Conservation (phyloP, 345 rosid genomes). For the Cardiospermum halicacabum region DNA sequence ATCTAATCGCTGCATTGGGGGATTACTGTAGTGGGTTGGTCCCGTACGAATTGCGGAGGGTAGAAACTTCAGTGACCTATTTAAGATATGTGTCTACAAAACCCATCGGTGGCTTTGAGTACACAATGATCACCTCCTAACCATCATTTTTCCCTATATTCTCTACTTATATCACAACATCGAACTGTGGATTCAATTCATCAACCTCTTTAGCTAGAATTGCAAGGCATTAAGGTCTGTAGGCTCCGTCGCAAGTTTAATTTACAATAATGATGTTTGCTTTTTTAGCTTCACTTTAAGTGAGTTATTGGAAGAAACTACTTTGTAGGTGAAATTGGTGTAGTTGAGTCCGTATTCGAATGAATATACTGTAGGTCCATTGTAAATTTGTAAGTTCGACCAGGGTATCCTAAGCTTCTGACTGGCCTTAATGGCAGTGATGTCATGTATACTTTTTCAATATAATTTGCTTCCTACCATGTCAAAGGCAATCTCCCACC, state of each 20-base stretch:
- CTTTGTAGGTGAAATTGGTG: slow-evolving; percentile 21
- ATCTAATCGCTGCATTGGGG: too few relatives aligned
- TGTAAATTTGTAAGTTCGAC: slow-evolving; percentile 53
- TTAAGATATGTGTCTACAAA: slow-evolving; percentile 17
- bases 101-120: slow-evolving; percentile 29
- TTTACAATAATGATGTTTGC: slow-evolving; percentile 22
- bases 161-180: slow-evolving; percentile 14
- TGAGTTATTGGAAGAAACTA: neutral
- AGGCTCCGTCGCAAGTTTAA: neutral
- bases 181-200: neutral
- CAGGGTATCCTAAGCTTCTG: slow-evolving; percentile 35
- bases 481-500: slow-evolving; percentile 59
- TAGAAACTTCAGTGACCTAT: slow-evolving; percentile 37
- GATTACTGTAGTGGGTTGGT: too few relatives aligned
- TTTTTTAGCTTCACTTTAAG: neutral
- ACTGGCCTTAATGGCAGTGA: slow-evolving; percentile 48
- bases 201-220: neutral
- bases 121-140: slow-evolving; percentile 26
- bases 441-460: slow-evolving; percentile 42
- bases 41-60: too few relatives aligned
- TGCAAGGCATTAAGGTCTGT: slow-evolving; percentile 17
- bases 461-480: slow-evolving; percentile 41
- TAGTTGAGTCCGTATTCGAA: slow-evolving; percentile 58
- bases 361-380: slow-evolving; percentile 44
- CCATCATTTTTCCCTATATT: slow-evolving; percentile 29